Evolutionary conservation across 2,329 filamentous ascomycete genomes (phyloP).

Genomic region (Curvularia eragrostidis): DNA sequence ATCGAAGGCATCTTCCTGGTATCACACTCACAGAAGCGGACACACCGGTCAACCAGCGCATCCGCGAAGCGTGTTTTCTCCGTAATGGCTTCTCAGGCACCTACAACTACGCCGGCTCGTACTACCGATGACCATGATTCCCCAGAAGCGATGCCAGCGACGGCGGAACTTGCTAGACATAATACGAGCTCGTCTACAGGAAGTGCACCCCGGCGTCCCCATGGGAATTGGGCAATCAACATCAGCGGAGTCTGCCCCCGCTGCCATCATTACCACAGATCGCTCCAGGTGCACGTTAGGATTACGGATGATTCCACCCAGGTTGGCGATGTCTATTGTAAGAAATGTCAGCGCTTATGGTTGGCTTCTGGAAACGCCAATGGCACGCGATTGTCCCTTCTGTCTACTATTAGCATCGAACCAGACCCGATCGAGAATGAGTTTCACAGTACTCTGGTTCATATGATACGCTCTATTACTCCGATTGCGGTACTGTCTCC

Average conservation of each 20-base stretch:
- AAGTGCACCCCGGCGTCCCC: conserved; percentile 25
- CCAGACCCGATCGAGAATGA: conserved; percentile 24
- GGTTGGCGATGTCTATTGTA: conserved; percentile 30
- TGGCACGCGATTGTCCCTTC: conserved; percentile 34
- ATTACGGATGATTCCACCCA: conserved; percentile 19
- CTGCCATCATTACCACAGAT: conserved; percentile 39
- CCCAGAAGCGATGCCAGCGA: neutral
- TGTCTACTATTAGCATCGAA: conserved; percentile 30
- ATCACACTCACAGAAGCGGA: conserved; percentile 12
- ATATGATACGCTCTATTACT: conserved; percentile 31
- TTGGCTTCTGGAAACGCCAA: conserved; percentile 34
- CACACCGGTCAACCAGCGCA: conserved; percentile 8
- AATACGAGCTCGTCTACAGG: conserved; percentile 28
- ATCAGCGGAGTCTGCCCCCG: conserved; percentile 39
- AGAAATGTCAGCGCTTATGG: conserved; percentile 34
- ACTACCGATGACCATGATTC: neutral
- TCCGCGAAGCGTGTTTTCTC: neutral
- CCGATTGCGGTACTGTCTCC: conserved; percentile 26
- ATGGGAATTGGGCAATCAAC: conserved; percentile 30
- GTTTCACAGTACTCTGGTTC: conserved; percentile 26
- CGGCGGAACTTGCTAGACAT: conserved; percentile 13
- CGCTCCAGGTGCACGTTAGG: conserved; percentile 28
- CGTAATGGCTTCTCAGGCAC: conserved; percentile 15
- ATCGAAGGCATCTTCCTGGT: conserved; percentile 6
- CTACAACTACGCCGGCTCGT: neutral